Evolutionary conservation across 345 rosid genomes (phyloP).

Genomic region (Clausena lansium): DNA sequence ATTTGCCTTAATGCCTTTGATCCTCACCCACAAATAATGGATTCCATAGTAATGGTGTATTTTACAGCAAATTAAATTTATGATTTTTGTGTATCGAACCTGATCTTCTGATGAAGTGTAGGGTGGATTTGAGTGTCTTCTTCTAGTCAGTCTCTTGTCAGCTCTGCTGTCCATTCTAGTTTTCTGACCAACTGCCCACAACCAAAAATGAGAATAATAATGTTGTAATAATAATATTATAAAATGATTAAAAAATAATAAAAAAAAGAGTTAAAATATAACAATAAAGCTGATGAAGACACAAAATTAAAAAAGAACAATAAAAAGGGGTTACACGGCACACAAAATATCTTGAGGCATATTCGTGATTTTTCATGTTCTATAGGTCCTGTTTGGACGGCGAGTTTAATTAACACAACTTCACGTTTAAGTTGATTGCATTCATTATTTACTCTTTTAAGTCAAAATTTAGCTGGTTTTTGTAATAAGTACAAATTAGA

Average conservation of each 20-base stretch:
- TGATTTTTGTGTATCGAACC: constrained; percentile 20
- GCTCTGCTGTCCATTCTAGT: constrained; percentile 12
- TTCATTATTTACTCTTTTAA: too few relatives aligned
- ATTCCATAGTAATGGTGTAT: background rate
- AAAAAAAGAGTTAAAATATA: too few relatives aligned
- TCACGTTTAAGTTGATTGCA: too few relatives aligned
- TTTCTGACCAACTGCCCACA: background rate
- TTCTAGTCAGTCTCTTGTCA: constrained; percentile 21
- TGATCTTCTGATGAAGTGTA: constrained; percentile 37
- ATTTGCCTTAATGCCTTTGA: background rate
- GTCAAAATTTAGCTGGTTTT: background rate
- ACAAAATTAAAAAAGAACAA: too few relatives aligned
- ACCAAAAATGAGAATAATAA: background rate
- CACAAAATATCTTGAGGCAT: constrained; percentile 5
- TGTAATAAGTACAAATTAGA: background rate
- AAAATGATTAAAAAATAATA: background rate
- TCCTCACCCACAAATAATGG: background rate
- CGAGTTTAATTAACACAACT: background rate
- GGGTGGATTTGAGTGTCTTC: constrained; percentile 24
- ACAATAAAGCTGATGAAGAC: too few relatives aligned
- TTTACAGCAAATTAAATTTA: background rate
- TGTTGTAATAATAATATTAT: too few relatives aligned
- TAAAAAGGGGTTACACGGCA: too few relatives aligned
- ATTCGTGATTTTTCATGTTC: background rate
- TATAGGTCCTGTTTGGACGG: background rate